Evolutionary conservation across 2,329 filamentous ascomycete genomes (phyloP), one percentile per base, ranked within the genome.

Genomic region (Arthrobotrys pseudoclavata): DNA sequence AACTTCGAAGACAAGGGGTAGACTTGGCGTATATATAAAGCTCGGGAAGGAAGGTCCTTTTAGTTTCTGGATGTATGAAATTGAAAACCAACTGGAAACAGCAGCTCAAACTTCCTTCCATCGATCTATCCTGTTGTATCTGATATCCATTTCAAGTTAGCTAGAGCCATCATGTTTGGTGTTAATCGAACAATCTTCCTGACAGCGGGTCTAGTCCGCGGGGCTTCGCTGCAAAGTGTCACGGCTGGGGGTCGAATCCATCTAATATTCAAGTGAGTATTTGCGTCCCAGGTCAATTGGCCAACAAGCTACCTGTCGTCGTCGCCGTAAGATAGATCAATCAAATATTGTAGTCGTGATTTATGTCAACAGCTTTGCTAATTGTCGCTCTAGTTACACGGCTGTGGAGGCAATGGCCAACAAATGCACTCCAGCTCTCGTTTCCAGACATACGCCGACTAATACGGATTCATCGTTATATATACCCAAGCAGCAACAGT

Each of bases 241-340:
- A 83, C 82, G 80, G 82, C 75, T 86, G 85, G 68, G 85, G 85
- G 10, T 80, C 81, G 4, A 88, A 88, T 69, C 84, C 85, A 5
- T 85, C 85, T 20, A 85, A 86, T 24, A 86, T 86, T 9, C 83
- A 83, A 7, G 88, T 89, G 82, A 87, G 86, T 84, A 87, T 89
- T 69, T 86, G 86, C 69, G 85, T 86, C 6, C 79, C 79, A 2
- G 71, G 66, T n/a, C 47, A 55, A 37, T 48, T 83, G 10, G 81
- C 81, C 15, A 47, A 72, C n/a, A 82, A 79, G 9, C 82, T 82
- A 12, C 72, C 82, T 13, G 47, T 83, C 20, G 76, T 83, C 20
- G 79, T 82, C 22, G 79, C 69, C 3, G 79, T 81, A 75, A 29
- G 76, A 26, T 13, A 57, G 12, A 37, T 45, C 55, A 45, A 20